phyloP scores from a whole-genome alignment of 2,329 filamentous ascomycete genomes.

The Neofusicoccum sp. region DNA sequence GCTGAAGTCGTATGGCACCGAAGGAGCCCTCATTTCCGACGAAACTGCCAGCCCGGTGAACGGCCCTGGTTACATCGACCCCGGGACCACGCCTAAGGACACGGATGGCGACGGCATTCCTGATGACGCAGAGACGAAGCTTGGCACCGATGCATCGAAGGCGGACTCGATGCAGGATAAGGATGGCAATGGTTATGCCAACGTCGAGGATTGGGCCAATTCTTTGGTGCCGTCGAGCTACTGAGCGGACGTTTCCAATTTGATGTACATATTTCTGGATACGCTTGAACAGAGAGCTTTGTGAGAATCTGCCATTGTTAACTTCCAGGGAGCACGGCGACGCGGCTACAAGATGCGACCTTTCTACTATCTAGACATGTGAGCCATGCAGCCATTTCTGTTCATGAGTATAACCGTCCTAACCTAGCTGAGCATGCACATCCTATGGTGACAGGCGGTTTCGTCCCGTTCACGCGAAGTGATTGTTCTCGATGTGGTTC shows the following conservation, averaged over 20 bases:
- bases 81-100: slow-evolving; percentile 45
- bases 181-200: slow-evolving; percentile 48
- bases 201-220: slow-evolving; percentile 56
- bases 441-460: too few relatives aligned
- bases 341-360: too few relatives aligned
- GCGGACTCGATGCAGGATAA: slow-evolving; percentile 46
- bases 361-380: too few relatives aligned
- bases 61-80: slow-evolving; percentile 43
- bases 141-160: slow-evolving; percentile 41
- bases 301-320: too few relatives aligned
- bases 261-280: background rate
- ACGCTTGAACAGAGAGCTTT: too few relatives aligned
- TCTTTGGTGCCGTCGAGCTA: slow-evolving; percentile 44
- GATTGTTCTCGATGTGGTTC: too few relatives aligned
- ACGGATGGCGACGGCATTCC: slow-evolving; percentile 55
- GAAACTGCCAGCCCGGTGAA: slow-evolving; percentile 47
- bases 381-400: too few relatives aligned
- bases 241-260: background rate
- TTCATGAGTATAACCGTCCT: too few relatives aligned
- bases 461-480: too few relatives aligned
- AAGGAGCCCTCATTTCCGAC: slow-evolving; percentile 50
- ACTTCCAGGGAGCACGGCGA: too few relatives aligned
- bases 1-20: slow-evolving; percentile 50
- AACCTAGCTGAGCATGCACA: too few relatives aligned
- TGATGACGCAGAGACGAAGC: slow-evolving; percentile 50